phyloP scores from a whole-genome alignment of 768 basidiomycete genomes.

The Termitomyces sp. region DNA sequence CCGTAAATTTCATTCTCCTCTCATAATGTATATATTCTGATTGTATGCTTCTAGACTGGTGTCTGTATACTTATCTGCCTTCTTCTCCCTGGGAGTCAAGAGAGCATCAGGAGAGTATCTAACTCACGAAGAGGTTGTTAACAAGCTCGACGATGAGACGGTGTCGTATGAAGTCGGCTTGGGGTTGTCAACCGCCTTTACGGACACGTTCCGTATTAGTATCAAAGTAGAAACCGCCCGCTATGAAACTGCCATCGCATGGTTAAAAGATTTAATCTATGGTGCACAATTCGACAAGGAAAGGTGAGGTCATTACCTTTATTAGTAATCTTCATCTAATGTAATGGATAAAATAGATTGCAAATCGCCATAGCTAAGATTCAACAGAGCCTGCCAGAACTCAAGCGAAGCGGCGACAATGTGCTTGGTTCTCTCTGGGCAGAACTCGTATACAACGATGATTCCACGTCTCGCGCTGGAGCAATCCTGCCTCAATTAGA shows the following conservation, averaged over 20 bases:
- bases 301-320: slow-evolving; percentile 36
- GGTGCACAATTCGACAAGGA: slow-evolving; percentile 73
- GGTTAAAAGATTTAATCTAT: slow-evolving; percentile 81
- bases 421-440: slow-evolving; percentile 71
- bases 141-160: slow-evolving; percentile 86
- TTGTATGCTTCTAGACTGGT: slow-evolving; percentile 48
- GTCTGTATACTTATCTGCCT: slow-evolving; percentile 69
- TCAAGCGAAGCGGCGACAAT: slow-evolving; percentile 83
- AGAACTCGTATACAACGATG: slow-evolving; percentile 59
- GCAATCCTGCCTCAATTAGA: slow-evolving; percentile 72
- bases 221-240: slow-evolving; percentile 80
- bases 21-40: slow-evolving; percentile 2
- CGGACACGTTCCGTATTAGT: slow-evolving; percentile 67
- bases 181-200: slow-evolving; percentile 60
- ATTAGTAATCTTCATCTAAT: background rate
- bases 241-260: slow-evolving; percentile 79
- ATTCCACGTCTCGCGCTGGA: slow-evolving; percentile 62
- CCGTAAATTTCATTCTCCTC: slow-evolving; percentile 42
- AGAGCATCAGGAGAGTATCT: slow-evolving; percentile 64
- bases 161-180: slow-evolving; percentile 77
- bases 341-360: slow-evolving; percentile 42
- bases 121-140: slow-evolving; percentile 85
- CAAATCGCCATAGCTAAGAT: slow-evolving; percentile 84
- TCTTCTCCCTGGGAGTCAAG: slow-evolving; percentile 85
- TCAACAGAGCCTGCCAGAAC: slow-evolving; percentile 82